Base-by-base conservation (phyloP, 768 basidiomycete species). In the Butyriboletus loyo region DNA sequence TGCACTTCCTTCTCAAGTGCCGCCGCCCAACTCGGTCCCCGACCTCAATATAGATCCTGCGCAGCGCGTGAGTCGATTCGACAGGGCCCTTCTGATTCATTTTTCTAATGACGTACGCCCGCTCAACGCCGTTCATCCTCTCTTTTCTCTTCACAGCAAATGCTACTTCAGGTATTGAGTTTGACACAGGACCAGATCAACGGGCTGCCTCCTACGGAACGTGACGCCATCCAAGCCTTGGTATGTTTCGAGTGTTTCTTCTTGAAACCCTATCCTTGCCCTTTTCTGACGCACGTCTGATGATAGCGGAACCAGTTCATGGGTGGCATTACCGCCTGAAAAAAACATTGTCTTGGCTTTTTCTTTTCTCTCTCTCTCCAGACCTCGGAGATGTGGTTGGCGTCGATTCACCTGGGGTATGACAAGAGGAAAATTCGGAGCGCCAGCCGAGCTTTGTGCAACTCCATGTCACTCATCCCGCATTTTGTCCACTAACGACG, bases 131-230 rank as follows among this genome's bases (percentile, higher is more conserved):
- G 35, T 24, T 22, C 19, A 5, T 11, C 11, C 8, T 32, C 42
- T 32, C 10, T n/a, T 14, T 40, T 35, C 48, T 35, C 13, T 22
- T 15, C 39, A 46, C 60, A 89, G 89, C 78, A 81, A 31, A 89
- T 96, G 85, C 66, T 97, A 48, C 78, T 92, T 70, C 92, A 94
- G 73, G 93, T 98, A 0, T 73, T 98, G 30, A 81, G 77, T 54
- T 69, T 98, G 65, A 86, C 87, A 1, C 84, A 77, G 41, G 92
- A 89, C 40, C 92, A 96, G 67, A 89, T 98, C 56, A 85, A 84
- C 42, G 81, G 81, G 8, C 72, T 97, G 44, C 89, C 92, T 27
- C 86, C 89, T 5, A 76, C 78, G 2, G 92, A 96, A 61, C 78
- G 87, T 31, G 78, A 81, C 0, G 86, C 91, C 11, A 91, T 98